phyloP scores from a whole-genome alignment of 2,329 filamentous ascomycete species.

The Colletotrichum graminicola region DNA sequence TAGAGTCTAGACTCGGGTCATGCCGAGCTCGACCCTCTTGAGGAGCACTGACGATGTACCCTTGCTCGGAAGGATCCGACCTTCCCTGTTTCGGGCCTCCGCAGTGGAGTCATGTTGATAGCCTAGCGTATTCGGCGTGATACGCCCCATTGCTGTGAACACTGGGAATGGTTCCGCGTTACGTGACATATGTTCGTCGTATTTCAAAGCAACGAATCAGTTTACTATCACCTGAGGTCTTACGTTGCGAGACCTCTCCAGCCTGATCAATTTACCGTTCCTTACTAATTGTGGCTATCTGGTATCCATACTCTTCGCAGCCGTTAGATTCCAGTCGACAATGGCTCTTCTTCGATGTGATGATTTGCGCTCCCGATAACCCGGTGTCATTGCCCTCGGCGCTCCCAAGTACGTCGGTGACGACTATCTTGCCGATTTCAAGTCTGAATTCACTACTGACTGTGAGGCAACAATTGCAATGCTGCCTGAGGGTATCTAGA shows the following conservation, averaged over 20 bases:
- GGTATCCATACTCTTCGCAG: too few relatives aligned
- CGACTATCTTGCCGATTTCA: slow-evolving; percentile 56
- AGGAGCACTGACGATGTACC: background rate
- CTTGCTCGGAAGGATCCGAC: background rate
- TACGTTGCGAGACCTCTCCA: background rate
- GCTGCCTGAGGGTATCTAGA: slow-evolving; percentile 53
- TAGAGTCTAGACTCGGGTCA: background rate
- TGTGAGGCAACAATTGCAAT: slow-evolving; percentile 51
- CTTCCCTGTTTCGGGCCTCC: background rate
- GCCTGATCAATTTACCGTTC: background rate
- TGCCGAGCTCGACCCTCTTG: background rate
- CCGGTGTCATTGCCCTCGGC: slow-evolving; percentile 58
- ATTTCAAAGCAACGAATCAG: background rate
- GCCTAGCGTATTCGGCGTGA: background rate
- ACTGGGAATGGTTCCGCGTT: background rate
- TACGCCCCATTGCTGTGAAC: background rate
- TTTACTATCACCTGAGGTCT: background rate
- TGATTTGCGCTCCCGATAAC: slow-evolving; percentile 46
- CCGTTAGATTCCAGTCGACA: background rate
- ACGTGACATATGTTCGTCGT: background rate
- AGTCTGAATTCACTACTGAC: slow-evolving; percentile 53
- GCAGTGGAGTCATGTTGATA: background rate
- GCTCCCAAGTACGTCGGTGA: slow-evolving; percentile 53
- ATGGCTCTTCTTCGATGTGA: slow-evolving; percentile 20
- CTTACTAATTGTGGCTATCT: too few relatives aligned